Evolutionary conservation across 2,329 filamentous ascomycete species (phyloP).

Genomic region (Cladorrhinum sp.): DNA sequence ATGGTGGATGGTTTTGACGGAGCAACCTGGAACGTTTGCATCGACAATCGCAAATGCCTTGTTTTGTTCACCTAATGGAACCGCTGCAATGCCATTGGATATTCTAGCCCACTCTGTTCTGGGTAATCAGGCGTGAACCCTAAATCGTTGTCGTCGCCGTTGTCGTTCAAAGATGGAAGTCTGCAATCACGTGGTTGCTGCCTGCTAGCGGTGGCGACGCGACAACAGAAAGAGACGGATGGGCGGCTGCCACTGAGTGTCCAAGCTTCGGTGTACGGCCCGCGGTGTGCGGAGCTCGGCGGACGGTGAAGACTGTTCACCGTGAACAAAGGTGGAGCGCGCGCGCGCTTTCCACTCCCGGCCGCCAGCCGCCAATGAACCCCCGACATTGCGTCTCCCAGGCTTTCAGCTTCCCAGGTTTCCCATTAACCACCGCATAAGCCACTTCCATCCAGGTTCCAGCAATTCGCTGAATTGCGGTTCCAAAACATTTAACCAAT

Average conservation of each 20-base stretch:
- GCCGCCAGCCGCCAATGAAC: background rate
- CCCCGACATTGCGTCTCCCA: background rate
- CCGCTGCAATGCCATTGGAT: background rate
- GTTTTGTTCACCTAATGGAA: background rate
- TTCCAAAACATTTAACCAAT: background rate
- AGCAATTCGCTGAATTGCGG: background rate
- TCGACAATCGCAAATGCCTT: background rate
- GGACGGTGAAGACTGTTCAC: background rate
- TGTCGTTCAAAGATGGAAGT: slow-evolving; percentile 1
- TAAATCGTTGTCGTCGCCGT: background rate
- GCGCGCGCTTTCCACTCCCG: background rate
- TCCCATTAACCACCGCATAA: background rate
- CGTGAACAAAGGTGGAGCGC: background rate
- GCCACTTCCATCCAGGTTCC: too few relatives aligned
- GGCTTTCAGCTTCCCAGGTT: background rate
- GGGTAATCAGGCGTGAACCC: background rate
- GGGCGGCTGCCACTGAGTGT: background rate
- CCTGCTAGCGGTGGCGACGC: slow-evolving; percentile 11
- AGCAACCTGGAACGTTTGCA: background rate
- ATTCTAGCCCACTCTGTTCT: background rate
- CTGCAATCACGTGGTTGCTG: slow-evolving; percentile 12
- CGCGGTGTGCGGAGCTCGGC: background rate
- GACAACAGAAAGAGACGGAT: background rate
- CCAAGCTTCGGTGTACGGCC: slow-evolving; percentile 4
- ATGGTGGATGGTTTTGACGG: background rate